phyloP scores from a whole-genome alignment of 305 asterid species.

The Solanum hybrid region DNA sequence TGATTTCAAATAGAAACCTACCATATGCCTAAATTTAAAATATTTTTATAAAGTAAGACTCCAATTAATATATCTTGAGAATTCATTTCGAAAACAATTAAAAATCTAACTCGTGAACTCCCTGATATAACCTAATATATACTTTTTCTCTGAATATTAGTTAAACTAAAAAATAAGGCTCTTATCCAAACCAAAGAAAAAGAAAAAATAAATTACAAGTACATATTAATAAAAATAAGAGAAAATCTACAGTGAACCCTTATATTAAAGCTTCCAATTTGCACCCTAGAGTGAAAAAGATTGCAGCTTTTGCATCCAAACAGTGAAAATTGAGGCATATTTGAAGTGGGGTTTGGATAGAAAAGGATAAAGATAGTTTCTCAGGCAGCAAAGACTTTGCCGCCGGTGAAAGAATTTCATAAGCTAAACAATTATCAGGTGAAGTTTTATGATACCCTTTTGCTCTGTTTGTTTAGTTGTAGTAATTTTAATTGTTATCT shows the following conservation, averaged over 20 bases:
- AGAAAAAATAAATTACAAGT: too few relatives aligned
- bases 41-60: neutral
- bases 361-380: neutral
- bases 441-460: neutral
- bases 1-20: neutral
- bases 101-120: neutral
- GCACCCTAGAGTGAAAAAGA: neutral
- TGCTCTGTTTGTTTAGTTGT: neutral
- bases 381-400: neutral
- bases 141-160: neutral
- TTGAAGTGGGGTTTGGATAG: neutral
- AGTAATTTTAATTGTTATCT: neutral
- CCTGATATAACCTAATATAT: neutral
- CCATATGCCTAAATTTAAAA: neutral
- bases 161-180: neutral
- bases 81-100: neutral
- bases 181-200: neutral
- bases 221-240: neutral
- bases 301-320: neutral
- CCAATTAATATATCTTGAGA: neutral
- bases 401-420: neutral
- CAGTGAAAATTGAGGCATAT: neutral
- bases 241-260: neutral
- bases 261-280: neutral
- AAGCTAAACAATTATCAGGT: neutral